Conservation (phyloP, 2,329 filamentous ascomycete genomes). For the Pseudocercospora fijiensis region DNA sequence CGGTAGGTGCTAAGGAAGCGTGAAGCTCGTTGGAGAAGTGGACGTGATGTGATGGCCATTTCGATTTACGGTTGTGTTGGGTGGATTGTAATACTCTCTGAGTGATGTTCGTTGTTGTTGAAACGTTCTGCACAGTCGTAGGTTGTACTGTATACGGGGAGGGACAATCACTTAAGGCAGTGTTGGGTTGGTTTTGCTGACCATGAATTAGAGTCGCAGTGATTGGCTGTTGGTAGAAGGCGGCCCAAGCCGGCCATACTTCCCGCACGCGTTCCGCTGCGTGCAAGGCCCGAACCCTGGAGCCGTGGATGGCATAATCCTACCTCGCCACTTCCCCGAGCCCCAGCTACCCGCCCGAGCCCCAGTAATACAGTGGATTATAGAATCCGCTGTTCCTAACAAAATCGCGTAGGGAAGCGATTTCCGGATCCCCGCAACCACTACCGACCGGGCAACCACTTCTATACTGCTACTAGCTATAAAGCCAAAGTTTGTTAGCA, state of each 20-base stretch:
- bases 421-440: no score
- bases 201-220: not conserved
- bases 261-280: not conserved
- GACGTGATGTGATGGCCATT: not conserved
- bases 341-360: no score
- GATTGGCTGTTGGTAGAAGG: not conserved
- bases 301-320: not conserved
- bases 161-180: not conserved
- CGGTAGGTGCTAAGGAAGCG: conserved; percentile 31
- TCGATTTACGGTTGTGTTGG: not conserved
- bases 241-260: not conserved
- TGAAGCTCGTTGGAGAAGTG: not conserved
- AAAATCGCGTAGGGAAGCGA: no score
- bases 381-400: no score
- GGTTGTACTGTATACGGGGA: not conserved
- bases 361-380: no score
- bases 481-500: no score
- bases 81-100: not conserved
- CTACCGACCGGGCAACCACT: no score
- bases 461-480: no score
- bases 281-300: not conserved
- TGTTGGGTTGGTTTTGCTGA: not conserved
- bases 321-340: no score
- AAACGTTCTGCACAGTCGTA: not conserved
- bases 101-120: not conserved